Conservation (phyloP, 1,139 yeast species). For the Hyphopichia fennica region DNA sequence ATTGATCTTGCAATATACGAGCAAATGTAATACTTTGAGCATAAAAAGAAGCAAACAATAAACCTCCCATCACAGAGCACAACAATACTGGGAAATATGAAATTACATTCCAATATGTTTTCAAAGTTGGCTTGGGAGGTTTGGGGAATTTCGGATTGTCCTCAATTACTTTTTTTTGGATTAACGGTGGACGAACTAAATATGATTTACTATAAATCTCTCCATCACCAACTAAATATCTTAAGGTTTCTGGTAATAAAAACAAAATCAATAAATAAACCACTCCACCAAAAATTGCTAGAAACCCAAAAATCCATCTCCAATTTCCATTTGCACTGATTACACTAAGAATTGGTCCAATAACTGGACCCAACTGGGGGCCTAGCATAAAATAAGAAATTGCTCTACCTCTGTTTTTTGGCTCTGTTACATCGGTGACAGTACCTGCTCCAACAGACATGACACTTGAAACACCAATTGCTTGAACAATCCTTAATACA, state of each 20-base stretch:
- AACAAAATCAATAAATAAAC: constrained; percentile 40
- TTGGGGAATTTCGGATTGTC: constrained; percentile 32
- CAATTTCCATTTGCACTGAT: constrained; percentile 37
- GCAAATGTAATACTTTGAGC: constrained; percentile 55
- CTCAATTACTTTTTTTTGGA: constrained; percentile 26
- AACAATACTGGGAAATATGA: constrained; percentile 46
- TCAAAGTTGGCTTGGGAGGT: constrained; percentile 50
- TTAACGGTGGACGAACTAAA: constrained; percentile 27
- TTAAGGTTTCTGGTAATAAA: constrained; percentile 53
- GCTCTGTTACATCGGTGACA: constrained; percentile 50
- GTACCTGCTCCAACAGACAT: constrained; percentile 60
- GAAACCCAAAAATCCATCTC: constrained; percentile 60
- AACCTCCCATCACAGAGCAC: constrained; percentile 50
- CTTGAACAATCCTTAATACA: constrained; percentile 48
- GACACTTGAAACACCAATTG: constrained; percentile 56
- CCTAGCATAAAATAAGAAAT: constrained; percentile 60
- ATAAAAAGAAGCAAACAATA: constrained; percentile 56
- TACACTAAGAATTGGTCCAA: constrained; percentile 53
- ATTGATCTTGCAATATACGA: constrained; percentile 34
- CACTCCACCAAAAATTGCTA: constrained; percentile 43
- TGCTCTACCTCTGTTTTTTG: constrained; percentile 48
- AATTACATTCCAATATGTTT: constrained; percentile 35
- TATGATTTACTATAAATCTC: constrained; percentile 20
- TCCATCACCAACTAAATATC: constrained; percentile 58
- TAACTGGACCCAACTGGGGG: constrained; percentile 58